Base-by-base conservation (phyloP, 2,329 filamentous ascomycete genomes). In the Talaromyces sp. region DNA sequence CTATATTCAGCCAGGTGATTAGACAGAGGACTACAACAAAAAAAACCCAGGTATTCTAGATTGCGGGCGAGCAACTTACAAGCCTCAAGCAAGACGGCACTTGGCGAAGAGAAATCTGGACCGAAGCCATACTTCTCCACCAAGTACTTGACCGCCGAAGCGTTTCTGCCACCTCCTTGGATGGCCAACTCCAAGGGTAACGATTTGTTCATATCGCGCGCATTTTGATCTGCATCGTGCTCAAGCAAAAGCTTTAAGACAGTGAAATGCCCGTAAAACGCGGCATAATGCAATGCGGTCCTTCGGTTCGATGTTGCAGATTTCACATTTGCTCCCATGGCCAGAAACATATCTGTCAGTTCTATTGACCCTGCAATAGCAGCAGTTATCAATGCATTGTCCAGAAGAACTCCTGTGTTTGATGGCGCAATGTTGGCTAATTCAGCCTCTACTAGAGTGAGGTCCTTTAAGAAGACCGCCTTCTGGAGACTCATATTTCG, bases 171-270 rank as follows among this genome's bases (percentile, higher is more conserved):
- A 52, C 48, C 48, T n/a, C 48, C 48, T n/a, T 52, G 48, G 14
- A 52, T 52, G n/a, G 48, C 48, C 48, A 52, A 52, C 48, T 52
- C 48, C 48, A 52, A n/a, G 7, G 48, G 48, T 14, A 52, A 52
- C n/a, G 48, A 52, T 31, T 52, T n/a, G 31, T 52, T 52, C 48
- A 52, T 52, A 52, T 52, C 48, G 25, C 25, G 48, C 8, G 31
- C 25, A 52, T 52, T 1, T 6, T 18, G 31, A 14, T 48, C 58
- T 12, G 58, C 58, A 44, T 55, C 18, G 18, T 61, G 58, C 18
- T 61, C 46, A 7, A 55, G 35, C 8, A 61, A 18, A 16, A 54
- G 14, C 21, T 42, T 37, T 12, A 54, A 46, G 5, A 61, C 23
- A 31, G 25, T 21, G 4, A 61, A 18, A 42, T 61, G 46, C 2